Evolutionary conservation across 805 yeast genomes (phyloP), one percentile per base, ranked within the genome.

Genomic region (Starmerella sp.): DNA sequence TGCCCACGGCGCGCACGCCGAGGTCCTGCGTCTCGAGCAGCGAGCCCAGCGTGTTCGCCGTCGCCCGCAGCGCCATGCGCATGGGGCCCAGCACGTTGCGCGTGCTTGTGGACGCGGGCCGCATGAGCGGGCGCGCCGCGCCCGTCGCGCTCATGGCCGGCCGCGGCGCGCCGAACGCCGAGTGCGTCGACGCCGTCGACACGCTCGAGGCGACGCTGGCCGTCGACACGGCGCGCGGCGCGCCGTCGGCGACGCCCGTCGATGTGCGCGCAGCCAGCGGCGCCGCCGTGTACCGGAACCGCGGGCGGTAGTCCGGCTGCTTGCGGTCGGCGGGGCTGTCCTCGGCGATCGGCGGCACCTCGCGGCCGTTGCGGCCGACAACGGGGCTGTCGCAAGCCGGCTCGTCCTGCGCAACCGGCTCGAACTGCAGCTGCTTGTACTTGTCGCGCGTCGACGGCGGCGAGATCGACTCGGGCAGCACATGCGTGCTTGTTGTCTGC

Each of bases 401-500:
- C 14, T 51, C 55, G 15, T 48, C 51, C 49, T 56, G 56, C 41
- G 30, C n/a, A 13, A 46, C 49, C 17, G 53, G 46, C 49, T 62
- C 60, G 29, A 32, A 48, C 28, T 45, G 53, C 39, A 51, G 32
- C 38, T 54, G 54, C 56, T 83, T 83, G 71, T 90, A 90, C 71
- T 90, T 90, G 69, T 77, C 82, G 66, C 82, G 85, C 47, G 96
- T 88, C 66, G 87, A 89, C 61, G 91, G 91, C 15, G 97, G 97
- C 29, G 96, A 89, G 66, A 90, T 77, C 2, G 95, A 85, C 63
- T 83, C 85, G 38, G 97, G 97, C 62, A 90, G 74, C 57, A 90
- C 77, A 3, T 86, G 51, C 28, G 42, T 14, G 36, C 42, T 51
- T 11, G 70, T 61, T 30, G 57, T 65, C 59, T 68, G 67, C 44